A percentile compares a stretch with the other conserved stretches of the same genome.
Conservation (phyloP, 2,329 filamentous ascomycete genomes). For the Fusarium hostae region DNA sequence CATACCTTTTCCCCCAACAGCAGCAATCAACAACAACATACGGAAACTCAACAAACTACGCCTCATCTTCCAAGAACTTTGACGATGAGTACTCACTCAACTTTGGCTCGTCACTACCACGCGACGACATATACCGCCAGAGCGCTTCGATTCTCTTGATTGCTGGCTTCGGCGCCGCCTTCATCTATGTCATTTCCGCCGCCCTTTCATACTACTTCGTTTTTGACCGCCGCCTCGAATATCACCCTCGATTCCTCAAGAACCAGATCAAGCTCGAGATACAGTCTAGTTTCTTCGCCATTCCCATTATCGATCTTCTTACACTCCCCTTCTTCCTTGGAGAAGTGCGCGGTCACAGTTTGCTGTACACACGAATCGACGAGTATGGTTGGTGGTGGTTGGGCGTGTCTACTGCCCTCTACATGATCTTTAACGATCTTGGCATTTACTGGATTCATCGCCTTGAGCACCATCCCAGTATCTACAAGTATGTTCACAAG, state of each 20-base stretch:
- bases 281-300: constrained; percentile 53
- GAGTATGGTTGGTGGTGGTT: constrained; percentile 57
- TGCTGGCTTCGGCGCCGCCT: constrained; percentile 53
- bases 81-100: constrained; percentile 32
- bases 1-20: constrained; percentile 50
- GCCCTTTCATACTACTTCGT: constrained; percentile 78
- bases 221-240: constrained; percentile 57
- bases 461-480: constrained; percentile 56
- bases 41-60: constrained; percentile 30
- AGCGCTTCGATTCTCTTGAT: constrained; percentile 52
- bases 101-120: constrained; percentile 49
- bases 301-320: constrained; percentile 58
- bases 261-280: constrained; percentile 60
- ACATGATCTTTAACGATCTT: constrained; percentile 59
- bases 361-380: constrained; percentile 53
- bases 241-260: constrained; percentile 60
- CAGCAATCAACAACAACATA: constrained; percentile 9
- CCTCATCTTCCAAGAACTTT: constrained; percentile 17
- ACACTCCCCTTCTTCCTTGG: constrained; percentile 59
- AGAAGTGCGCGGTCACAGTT: constrained; percentile 59
- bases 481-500: constrained; percentile 61
- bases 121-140: constrained; percentile 56
- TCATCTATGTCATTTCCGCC: constrained; percentile 73
- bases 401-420: constrained; percentile 51
- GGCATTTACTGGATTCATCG: constrained; percentile 62